Base-by-base conservation (phyloP, 495 filamentous ascomycete genomes). In the Aspergillus steynii region DNA sequence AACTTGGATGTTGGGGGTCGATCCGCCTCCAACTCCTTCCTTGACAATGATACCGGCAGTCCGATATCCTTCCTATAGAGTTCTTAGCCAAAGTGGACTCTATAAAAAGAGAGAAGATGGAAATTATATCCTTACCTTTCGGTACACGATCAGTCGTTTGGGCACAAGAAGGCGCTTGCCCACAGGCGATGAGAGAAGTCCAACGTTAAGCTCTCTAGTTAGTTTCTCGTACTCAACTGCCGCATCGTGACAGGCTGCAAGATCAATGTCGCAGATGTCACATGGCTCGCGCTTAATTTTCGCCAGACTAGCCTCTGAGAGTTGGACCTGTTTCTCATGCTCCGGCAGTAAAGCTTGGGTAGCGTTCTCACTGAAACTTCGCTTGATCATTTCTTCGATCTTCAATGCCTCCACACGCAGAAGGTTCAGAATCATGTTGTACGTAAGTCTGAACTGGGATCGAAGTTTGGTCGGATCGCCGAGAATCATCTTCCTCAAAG, bases 321-420 rank as follows among this genome's bases (percentile, higher is more conserved):
- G 66, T 68, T 94, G 92, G 50, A 98, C 90, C 65, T 91, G 86
- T 70, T 93, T 94, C 76, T 98, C 94, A 63, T 97, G 93, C 73
- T 97, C 92, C 1, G 95, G 95, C 10, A 98, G 79, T 34, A 98
- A 78, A 61, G 96, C 94, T 68, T 98, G 96, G 0, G 96, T 97
- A n/a, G 93, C 93, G 76, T 99, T 95, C 74, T 99, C 95, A 59
- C 92, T 96, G 82, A 99, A 99, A 72, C 92, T 96, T 63, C 95
- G 86, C 81, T 99, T 99, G 78, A 99, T 99, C 95, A 99, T 99
- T 75, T 99, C 95, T 74, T 99, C 95, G 65, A 99, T 98, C 77
- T 97, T 98, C 58, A 99, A 76, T 6, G 95, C 96, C 76, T 99
- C 95, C 20, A 99, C 95, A 25, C 95, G 88, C 26, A 99, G 80